Conservation (phyloP, 305 asterid species). For the Euphrasia arctica region DNA sequence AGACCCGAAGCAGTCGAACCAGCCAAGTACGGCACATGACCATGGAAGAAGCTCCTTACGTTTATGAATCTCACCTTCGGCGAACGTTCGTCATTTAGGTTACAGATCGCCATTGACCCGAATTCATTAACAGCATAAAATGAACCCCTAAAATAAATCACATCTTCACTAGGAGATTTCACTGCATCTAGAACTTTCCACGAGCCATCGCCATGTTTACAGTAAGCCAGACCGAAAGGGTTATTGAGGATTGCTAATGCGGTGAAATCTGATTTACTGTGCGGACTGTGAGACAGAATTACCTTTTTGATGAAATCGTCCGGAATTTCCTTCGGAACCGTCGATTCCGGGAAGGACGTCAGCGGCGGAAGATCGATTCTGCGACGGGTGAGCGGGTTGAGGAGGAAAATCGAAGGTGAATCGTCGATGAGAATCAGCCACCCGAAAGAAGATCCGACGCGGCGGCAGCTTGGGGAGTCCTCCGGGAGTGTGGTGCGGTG, state of each 20-base stretch:
- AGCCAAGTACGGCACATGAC: slow-evolving; percentile 74
- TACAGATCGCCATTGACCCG: slow-evolving; percentile 56
- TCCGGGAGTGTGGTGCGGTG: slow-evolving; percentile 57
- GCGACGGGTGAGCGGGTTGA: slow-evolving; percentile 67
- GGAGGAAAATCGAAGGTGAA: slow-evolving; percentile 53
- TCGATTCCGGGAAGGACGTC: slow-evolving; percentile 44
- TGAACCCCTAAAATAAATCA: slow-evolving; percentile 39
- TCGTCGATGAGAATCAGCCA: slow-evolving; percentile 69
- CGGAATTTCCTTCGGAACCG: slow-evolving; percentile 61
- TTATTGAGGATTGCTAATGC: slow-evolving; percentile 55
- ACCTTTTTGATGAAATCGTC: slow-evolving; percentile 59
- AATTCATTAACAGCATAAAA: slow-evolving; percentile 54
- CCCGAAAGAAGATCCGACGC: slow-evolving; percentile 76
- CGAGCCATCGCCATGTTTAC: slow-evolving; percentile 38
- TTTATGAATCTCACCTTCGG: slow-evolving; percentile 40
- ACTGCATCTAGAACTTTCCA: slow-evolving; percentile 55
- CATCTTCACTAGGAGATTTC: slow-evolving; percentile 57
- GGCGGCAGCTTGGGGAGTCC: slow-evolving; percentile 52
- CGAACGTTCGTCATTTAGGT: slow-evolving; percentile 31
- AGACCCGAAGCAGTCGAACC: slow-evolving; percentile 50
- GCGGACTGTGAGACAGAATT: slow-evolving; percentile 56
- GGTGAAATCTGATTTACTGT: slow-evolving; percentile 28
- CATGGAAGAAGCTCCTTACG: slow-evolving; percentile 35
- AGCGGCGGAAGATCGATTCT: slow-evolving; percentile 57
- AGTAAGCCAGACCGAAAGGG: slow-evolving; percentile 53